phyloP scores from a whole-genome alignment of 75 land plant species.

The Sequoia sempervirens region DNA sequence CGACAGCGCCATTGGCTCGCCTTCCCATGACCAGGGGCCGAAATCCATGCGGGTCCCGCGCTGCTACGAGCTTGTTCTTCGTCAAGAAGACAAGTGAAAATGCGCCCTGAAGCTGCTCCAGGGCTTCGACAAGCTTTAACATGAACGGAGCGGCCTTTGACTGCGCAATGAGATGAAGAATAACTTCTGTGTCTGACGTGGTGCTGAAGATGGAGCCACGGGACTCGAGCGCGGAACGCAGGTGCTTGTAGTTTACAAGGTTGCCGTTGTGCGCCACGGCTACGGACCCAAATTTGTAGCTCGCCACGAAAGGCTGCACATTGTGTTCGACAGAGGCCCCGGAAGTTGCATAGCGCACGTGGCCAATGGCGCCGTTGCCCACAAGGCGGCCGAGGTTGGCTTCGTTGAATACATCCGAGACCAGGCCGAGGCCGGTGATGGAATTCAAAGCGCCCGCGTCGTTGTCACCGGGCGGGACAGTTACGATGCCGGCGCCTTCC shows the following conservation, averaged over 20 bases:
- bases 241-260: slow-evolving; percentile 21
- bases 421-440: slow-evolving; percentile 22
- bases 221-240: slow-evolving; percentile 15
- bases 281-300: slow-evolving; percentile 19
- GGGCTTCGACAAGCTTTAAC: slow-evolving; percentile 27
- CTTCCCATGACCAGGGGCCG: slow-evolving; percentile 92
- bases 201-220: slow-evolving; percentile 25
- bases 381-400: slow-evolving; percentile 5
- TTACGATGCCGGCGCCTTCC: slow-evolving; percentile 56
- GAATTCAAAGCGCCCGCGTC: slow-evolving; percentile 3
- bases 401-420: slow-evolving; percentile 20
- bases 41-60: slow-evolving; percentile 83
- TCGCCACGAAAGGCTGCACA: slow-evolving; percentile 26
- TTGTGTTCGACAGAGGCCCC: slow-evolving; percentile 19
- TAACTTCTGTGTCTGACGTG: slow-evolving; percentile 20
- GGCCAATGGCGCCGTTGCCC: slow-evolving; percentile 18
- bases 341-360: slow-evolving; percentile 27
- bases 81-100: slow-evolving; percentile 81
- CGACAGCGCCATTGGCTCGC: slow-evolving; percentile 66
- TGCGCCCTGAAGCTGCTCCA: slow-evolving; percentile 74
- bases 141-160: slow-evolving; percentile 28
- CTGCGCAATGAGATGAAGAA: slow-evolving; percentile 44
- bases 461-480: neutral
- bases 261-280: slow-evolving; percentile 27
- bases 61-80: slow-evolving; percentile 81